Evolutionary conservation across 2,329 filamentous ascomycete species (phyloP).

Genomic region (Pseudogymnoascus sp.): DNA sequence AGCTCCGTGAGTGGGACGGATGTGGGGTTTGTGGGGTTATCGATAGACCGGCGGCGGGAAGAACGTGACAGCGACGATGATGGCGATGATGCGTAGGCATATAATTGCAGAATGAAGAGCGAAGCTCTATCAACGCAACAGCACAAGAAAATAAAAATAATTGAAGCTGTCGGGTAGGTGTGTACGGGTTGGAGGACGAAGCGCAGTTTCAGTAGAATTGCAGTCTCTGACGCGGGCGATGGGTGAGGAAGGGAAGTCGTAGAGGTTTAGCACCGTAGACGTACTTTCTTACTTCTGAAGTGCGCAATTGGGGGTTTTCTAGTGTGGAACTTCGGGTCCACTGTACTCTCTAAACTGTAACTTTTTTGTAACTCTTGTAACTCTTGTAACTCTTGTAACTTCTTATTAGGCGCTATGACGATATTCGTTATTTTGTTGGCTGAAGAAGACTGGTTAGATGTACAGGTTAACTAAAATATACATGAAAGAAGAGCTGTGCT

Average conservation of each 20-base stretch:
- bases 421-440: conserved; percentile 5
- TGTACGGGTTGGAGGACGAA: neutral
- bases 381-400: too few relatives aligned
- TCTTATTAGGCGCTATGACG: conserved; percentile 1
- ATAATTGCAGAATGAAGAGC: neutral
- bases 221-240: conserved; percentile 6
- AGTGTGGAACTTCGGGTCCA: conserved; percentile 5
- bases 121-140: neutral
- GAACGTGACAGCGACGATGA: conserved; percentile 9
- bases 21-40: conserved; percentile 12
- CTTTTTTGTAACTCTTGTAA: too few relatives aligned
- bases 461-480: neutral
- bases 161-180: neutral
- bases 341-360: neutral
- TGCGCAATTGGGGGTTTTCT: neutral
- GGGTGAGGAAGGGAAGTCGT: neutral
- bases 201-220: conserved; percentile 7
- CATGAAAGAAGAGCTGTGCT: neutral
- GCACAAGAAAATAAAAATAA: neutral
- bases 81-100: neutral
- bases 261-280: neutral
- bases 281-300: neutral
- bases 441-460: neutral
- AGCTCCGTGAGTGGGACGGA: conserved; percentile 8
- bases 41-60: conserved; percentile 9